Evolutionary conservation across 1,284 basidiomycete species (phyloP), one percentile per base, ranked within the genome.

Genomic region (Ganoderma sinense): DNA sequence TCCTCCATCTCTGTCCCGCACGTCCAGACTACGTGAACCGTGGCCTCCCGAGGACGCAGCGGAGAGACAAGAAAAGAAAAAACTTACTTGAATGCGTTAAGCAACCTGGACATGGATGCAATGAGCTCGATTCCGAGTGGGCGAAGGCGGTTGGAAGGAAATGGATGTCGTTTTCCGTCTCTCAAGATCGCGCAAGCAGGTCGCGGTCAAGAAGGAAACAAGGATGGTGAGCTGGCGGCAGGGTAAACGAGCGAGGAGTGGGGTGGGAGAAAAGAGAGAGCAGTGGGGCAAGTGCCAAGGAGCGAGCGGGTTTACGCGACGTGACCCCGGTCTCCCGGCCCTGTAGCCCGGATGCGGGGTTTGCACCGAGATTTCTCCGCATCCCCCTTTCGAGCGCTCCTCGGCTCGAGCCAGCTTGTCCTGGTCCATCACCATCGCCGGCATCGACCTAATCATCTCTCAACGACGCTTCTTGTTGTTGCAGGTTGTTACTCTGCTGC

Each of bases 51-150:
- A 45, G 18, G 4, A 45, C 4, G 43, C 4, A 6, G 10, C 20
- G 20, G n/a, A 20, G n/a, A 10, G 45, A 2, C 8, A 23, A 43
- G 56, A 18, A 60, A 6, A 41, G 23, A 6, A 36, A 43, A 43
- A 39, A 79, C 85, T 68, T 75, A 87, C 88, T 89, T 89, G 84
- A 88, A 89, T 26, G 85, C 84, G 64, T 84, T 78, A 26, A 89
- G 77, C 36, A 87, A 74, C n/a, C 82, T 81, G 7, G 84, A 82
- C 85, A 86, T 86, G 48, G n/a, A n/a, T n/a, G n/a, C n/a, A n/a
- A n/a, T n/a, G n/a, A n/a, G n/a, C n/a, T n/a, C n/a, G n/a, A n/a
- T 51, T 23, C 29, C 29, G 18, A 29, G n/a, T n/a, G n/a, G n/a
- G n/a, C n/a, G n/a, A n/a, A n/a, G n/a, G n/a, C n/a, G n/a, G n/a